Percentiles rank a stretch among this genome's conserved stretches.
Conservation (phyloP, 1,284 basidiomycete species). For the Cryptococcus sp. region DNA sequence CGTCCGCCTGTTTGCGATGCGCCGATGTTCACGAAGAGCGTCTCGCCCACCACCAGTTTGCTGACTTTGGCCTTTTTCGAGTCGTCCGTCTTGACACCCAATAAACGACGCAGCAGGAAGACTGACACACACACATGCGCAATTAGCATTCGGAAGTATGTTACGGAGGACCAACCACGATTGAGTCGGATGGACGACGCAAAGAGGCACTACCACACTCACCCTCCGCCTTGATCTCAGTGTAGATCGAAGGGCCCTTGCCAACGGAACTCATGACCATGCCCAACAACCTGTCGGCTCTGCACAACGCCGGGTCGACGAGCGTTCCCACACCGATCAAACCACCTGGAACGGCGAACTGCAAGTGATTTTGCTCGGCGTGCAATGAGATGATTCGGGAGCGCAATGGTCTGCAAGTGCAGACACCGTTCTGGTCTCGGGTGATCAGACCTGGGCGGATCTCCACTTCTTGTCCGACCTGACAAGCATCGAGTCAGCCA, state of each 20-base stretch:
- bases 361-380: conserved; percentile 91
- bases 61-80: conserved; percentile 95
- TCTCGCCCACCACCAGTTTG: conserved; percentile 90
- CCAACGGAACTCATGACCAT: conserved; percentile 95
- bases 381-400: conserved; percentile 86
- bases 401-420: conserved; percentile 91
- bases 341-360: conserved; percentile 96
- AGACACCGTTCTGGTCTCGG: conserved; percentile 87
- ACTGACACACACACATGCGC: conserved; percentile 48
- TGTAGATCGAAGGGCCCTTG: conserved; percentile 89
- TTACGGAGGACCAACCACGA: background rate
- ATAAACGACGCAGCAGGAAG: conserved; percentile 87
- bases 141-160: background rate
- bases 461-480: conserved; percentile 90
- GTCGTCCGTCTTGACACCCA: conserved; percentile 98
- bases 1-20: conserved; percentile 92
- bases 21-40: conserved; percentile 90
- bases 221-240: conserved; percentile 61
- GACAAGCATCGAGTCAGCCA: background rate
- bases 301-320: conserved; percentile 94
- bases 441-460: conserved; percentile 97
- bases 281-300: conserved; percentile 94
- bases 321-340: conserved; percentile 97
- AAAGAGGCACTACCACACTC: conserved; percentile 15
- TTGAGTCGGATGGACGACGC: background rate